These are phyloP conservation scores for Rhodotorula sp. DNA, from an alignment of 1,284 basidiomycete genomes.

Conservation along the genomic window DNA sequence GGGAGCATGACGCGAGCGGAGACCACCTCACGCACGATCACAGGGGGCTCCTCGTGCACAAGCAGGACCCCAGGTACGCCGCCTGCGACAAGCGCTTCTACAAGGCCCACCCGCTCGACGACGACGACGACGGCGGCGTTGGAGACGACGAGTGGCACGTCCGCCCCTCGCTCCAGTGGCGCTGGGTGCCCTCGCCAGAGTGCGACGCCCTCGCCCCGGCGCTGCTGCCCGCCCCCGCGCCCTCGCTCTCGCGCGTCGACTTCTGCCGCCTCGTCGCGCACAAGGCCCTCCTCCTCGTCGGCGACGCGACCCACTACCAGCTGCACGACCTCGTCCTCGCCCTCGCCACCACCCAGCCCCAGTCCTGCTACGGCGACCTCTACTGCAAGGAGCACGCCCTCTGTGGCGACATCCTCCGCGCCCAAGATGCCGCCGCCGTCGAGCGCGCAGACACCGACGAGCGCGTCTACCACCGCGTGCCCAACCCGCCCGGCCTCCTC, in stretches of 20 bases:
- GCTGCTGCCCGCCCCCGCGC: background rate
- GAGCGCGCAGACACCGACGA: constrained; percentile 41
- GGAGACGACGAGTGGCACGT: constrained; percentile 39
- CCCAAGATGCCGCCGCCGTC: background rate
- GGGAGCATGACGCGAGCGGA: constrained; percentile 42
- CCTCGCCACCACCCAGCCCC: constrained; percentile 42
- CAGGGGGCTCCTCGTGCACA: constrained; percentile 44
- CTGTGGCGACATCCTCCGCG: constrained; percentile 39
- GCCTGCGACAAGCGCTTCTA: constrained; percentile 48
- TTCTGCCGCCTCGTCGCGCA: constrained; percentile 45
- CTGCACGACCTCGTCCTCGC: constrained; percentile 49
- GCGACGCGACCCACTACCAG: constrained; percentile 45
- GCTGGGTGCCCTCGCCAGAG: constrained; percentile 39
- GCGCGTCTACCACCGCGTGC: constrained; percentile 40
- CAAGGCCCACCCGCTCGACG: constrained; percentile 21
- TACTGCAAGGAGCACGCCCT: constrained; percentile 48
- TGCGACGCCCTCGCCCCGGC: constrained; percentile 23
- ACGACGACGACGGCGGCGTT: background rate
- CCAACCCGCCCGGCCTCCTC: constrained; percentile 24
- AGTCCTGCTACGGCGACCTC: constrained; percentile 47
- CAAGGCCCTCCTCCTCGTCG: constrained; percentile 46
- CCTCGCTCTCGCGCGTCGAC: constrained; percentile 21
- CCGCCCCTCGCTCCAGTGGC: constrained; percentile 45
- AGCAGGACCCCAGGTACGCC: constrained; percentile 43
- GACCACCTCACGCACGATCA: constrained; percentile 9